Base-by-base conservation (phyloP, 106 monocot genomes). In the Platanthera zijinensis region DNA sequence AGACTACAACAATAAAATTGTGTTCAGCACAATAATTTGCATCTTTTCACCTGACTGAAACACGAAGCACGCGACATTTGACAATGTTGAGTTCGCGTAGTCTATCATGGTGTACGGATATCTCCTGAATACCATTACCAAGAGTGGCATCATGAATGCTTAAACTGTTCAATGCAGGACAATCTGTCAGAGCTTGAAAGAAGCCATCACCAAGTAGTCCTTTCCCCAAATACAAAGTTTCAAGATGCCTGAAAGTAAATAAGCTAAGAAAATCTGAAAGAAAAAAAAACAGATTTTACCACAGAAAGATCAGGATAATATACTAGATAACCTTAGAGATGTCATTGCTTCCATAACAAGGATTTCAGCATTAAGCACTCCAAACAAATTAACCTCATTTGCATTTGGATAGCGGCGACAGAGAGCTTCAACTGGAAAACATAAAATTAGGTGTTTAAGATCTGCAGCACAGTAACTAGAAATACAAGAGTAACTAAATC, bases 341-440 rank as follows among this genome's bases (percentile, higher is more conserved):
- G 76, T 28, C 76, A 92, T 81, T 62, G 92, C 94, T 71, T 83
- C 81, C 82, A 84, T 82, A 17, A 87, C 86, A 79, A 99, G 92
- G 21, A 78, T 71, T 74, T 94, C 87, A 14, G 90, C 77, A 71
- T 86, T 75, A 67, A 73, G 84, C 63, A 86, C 86, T 28, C 90
- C 94, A 52, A 77, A 80, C 74, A 95, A 74, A 80, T 92, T 92
- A 48, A 99, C 86, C 73, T 85, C 78, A 69, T 61, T 88, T 21
- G 91, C 94, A 87, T 87, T 95, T 75, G 85, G 91, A 75, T 94
- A 94, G 8, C 88, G 87, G 4, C 70, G 86, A 76, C 99, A 99
- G 62, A 94, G 88, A 12, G 85, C 74, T 61, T 80, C 84, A 85
- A 99, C 99, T 99, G 83, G 71, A 90, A 83, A 77, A 39, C 9